Evolutionary conservation across 2,329 filamentous ascomycete species (phyloP).

Genomic region (Zymoseptoria tritici): DNA sequence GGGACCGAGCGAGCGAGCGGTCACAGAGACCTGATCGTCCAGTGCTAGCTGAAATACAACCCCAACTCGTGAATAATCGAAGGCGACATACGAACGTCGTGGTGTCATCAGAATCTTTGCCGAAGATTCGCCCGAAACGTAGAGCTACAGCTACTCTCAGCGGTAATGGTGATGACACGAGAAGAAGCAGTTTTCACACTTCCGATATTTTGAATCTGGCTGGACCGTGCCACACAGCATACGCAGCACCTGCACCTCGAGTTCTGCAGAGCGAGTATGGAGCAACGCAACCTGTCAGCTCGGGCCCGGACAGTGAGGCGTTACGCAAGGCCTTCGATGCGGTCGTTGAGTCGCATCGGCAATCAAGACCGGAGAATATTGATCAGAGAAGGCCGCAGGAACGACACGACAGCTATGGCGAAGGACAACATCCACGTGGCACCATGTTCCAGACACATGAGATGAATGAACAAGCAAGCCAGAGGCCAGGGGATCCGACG

Average conservation of each 20-base stretch:
- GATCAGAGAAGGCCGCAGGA: background rate
- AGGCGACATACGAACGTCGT: background rate
- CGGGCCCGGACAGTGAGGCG: constrained; percentile 16
- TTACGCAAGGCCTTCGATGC: constrained; percentile 12
- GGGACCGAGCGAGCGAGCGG: background rate
- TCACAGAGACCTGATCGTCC: background rate
- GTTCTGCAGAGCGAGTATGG: background rate
- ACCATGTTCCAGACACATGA: too few species aligned
- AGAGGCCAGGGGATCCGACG: background rate
- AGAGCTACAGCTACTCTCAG: background rate
- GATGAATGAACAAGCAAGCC: too few species aligned
- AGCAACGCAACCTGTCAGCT: constrained; percentile 9
- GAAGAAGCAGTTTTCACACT: constrained; percentile 10
- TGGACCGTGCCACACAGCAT: background rate
- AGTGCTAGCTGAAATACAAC: background rate
- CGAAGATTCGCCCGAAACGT: background rate
- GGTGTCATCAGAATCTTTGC: background rate
- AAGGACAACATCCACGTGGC: background rate
- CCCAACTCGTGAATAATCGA: background rate
- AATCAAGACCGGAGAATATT: background rate
- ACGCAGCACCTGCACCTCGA: background rate
- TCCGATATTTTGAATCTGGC: constrained; percentile 20
- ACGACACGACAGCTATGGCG: background rate
- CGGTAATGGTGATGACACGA: background rate
- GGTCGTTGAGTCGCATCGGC: background rate